Percentiles rank a stretch among this genome's conserved stretches.
Evolutionary conservation across 192 early-diverging fungal species (phyloP).

Genomic region (Linnemannia hyalina): DNA sequence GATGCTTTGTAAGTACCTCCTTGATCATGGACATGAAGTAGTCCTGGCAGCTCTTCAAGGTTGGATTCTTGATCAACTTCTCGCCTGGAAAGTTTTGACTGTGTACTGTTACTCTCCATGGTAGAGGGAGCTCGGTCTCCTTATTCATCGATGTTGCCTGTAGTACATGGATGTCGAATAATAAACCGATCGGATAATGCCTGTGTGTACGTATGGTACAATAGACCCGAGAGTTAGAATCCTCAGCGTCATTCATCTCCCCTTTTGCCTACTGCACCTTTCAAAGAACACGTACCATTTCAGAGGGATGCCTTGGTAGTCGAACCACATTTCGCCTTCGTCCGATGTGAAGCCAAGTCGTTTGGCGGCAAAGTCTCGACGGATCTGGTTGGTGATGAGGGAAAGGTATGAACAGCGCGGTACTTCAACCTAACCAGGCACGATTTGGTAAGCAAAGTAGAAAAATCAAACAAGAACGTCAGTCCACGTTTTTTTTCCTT

Average conservation of each 20-base stretch:
- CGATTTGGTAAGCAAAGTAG: constrained; percentile 5
- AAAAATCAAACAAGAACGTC: background rate
- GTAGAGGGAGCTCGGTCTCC: constrained; percentile 52
- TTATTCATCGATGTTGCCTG: constrained; percentile 10
- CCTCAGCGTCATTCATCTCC: too few relatives aligned
- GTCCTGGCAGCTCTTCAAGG: constrained; percentile 68
- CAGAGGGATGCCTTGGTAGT: constrained; percentile 72
- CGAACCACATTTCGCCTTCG: constrained; percentile 75
- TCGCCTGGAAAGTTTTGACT: constrained; percentile 75
- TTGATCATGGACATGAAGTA: constrained; percentile 91
- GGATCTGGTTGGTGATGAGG: constrained; percentile 58
- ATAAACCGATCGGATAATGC: constrained; percentile 87
- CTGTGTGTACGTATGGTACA: constrained; percentile 32
- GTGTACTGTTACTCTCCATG: constrained; percentile 83
- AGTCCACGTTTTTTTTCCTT: background rate
- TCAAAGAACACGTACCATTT: constrained; percentile 70
- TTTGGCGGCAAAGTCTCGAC: constrained; percentile 40
- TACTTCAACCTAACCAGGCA: constrained; percentile 59
- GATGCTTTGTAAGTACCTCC: constrained; percentile 66
- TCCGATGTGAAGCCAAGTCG: constrained; percentile 22
- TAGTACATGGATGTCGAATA: constrained; percentile 74
- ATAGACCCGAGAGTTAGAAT: background rate
- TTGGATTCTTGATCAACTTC: constrained; percentile 66
- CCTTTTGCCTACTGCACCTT: background rate
- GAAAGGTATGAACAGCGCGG: constrained; percentile 70